These are phyloP conservation scores for Paramecium tetraurelia DNA, from an alignment of 73 alveolate species.

Conservation along the genomic window DNA sequence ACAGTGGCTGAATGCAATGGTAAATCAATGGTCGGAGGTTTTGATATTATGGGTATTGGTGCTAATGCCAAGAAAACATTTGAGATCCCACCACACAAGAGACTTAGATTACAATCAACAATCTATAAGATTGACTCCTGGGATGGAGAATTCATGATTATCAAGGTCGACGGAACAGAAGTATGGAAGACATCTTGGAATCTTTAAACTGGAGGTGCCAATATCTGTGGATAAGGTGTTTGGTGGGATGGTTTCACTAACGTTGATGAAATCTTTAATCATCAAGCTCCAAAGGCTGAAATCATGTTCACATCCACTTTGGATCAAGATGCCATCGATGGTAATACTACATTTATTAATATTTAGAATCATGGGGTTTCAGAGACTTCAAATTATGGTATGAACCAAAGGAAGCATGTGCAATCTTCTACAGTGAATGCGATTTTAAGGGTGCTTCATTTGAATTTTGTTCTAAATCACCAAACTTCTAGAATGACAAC, in stretches of 20 bases:
- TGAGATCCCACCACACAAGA: constrained; percentile 2
- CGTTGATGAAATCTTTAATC: constrained; percentile 30
- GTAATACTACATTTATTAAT: neutral
- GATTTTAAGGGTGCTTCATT: constrained; percentile 1
- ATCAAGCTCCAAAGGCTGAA: neutral
- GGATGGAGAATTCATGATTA: constrained; percentile 32
- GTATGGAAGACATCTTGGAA: constrained; percentile 44
- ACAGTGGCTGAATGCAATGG: neutral
- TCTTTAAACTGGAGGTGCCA: constrained; percentile 45
- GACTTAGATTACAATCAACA: constrained; percentile 1
- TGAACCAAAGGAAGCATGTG: constrained; percentile 50
- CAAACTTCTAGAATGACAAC: constrained; percentile 20
- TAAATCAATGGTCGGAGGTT: constrained; percentile 36
- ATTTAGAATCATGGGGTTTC: constrained; percentile 51
- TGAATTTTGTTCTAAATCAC: constrained; percentile 32
- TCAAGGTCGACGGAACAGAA: neutral
- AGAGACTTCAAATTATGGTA: constrained; percentile 43
- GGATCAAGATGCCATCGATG: constrained; percentile 27
- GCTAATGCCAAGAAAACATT: neutral
- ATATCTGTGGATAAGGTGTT: constrained; percentile 16
- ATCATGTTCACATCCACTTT: constrained; percentile 16
- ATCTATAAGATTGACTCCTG: constrained; percentile 39
- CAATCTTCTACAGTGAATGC: constrained; percentile 1
- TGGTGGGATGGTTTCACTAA: neutral
- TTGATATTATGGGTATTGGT: neutral